Base-by-base conservation (phyloP, 2,329 filamentous ascomycete species). In the Pseudonectria foliicola region DNA sequence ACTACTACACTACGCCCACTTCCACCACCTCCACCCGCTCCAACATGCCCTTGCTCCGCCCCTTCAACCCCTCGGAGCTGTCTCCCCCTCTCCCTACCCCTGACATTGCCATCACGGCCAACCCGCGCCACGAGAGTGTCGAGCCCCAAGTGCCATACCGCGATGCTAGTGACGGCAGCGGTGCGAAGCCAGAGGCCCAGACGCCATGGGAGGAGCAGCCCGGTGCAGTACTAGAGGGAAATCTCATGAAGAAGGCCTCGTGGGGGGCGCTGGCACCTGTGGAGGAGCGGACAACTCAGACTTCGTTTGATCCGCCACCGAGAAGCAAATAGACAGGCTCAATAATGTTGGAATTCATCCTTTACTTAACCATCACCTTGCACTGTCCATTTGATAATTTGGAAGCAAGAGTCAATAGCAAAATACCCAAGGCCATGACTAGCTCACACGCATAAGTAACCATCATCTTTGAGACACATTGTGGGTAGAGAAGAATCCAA, bases 251-350 rank as follows among this genome's bases (percentile, higher is more conserved):
- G 27, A 51, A 50, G 30, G 33, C 33, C 10, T 43, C 44, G 3
- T 44, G 43, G 39, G 43, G 39, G 28, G 51, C 34, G 45, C 58
- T 39, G 48, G 55, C 40, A n/a, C 64, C 63, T 1, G 54, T 59
- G 0, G 61, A 65, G 50, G 48, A 39, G 6, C 51, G 49, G 13
- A 57, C 48, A 35, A 58, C 68, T 13, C 57, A 60, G 47, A 59
- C 55, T 7, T 54, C 54, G 3, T 69, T 70, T 44, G 56, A 60
- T 23, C 59, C 59, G 14, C 63, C 63, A 11, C 63, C 64, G 0
- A 54, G 40, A 29, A 52, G 37, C 21, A 37, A 38, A 25, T 33
- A 4, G 40, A 32, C n/a, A 37, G 13, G 4, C n/a, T 21, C 11
- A 25, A 12, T n/a, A 25, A 34, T 16, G 35, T 15, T 5, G n/a